Evolutionary conservation across 192 early-diverging fungal species (phyloP).

Genomic region (Ambispora gerdemannii): DNA sequence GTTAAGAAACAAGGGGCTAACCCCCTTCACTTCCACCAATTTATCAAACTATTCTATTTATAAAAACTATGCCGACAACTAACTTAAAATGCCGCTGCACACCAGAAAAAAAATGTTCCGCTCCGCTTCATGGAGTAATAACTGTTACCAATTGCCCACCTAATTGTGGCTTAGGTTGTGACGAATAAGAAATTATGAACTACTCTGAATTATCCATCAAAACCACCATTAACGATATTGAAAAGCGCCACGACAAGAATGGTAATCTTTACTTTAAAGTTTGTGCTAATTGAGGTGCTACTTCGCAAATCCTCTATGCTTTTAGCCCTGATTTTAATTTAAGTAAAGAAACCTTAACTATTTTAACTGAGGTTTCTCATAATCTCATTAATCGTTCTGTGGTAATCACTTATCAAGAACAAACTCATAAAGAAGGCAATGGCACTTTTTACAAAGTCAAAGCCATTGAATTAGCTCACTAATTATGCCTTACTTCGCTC

Average conservation of each 20-base stretch:
- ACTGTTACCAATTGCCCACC: not conserved
- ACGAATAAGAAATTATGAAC: not conserved
- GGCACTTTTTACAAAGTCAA: conserved; percentile 13
- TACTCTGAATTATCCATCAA: conserved; percentile 5
- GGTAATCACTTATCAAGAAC: conserved; percentile 12
- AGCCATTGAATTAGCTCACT: not conserved
- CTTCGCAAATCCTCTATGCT: not conserved
- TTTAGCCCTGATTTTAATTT: not conserved
- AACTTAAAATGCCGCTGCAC: too few relatives aligned
- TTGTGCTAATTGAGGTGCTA: not conserved
- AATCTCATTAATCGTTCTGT: conserved; percentile 9
- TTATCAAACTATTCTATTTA: too few relatives aligned
- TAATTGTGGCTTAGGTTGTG: not conserved
- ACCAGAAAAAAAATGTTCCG: not conserved
- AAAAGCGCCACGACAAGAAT: not conserved
- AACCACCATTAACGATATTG: conserved; percentile 7
- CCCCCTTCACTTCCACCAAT: too few relatives aligned
- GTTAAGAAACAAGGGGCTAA: too few relatives aligned
- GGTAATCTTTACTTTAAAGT: not conserved
- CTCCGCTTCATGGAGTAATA: not conserved
- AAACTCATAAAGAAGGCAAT: not conserved
- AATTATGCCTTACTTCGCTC: not conserved
- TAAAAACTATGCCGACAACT: too few relatives aligned
- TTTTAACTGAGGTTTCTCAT: not conserved
- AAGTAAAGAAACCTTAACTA: not conserved